Base-by-base conservation (phyloP, 2,329 filamentous ascomycete species). In the Fusarium euwallaceae region DNA sequence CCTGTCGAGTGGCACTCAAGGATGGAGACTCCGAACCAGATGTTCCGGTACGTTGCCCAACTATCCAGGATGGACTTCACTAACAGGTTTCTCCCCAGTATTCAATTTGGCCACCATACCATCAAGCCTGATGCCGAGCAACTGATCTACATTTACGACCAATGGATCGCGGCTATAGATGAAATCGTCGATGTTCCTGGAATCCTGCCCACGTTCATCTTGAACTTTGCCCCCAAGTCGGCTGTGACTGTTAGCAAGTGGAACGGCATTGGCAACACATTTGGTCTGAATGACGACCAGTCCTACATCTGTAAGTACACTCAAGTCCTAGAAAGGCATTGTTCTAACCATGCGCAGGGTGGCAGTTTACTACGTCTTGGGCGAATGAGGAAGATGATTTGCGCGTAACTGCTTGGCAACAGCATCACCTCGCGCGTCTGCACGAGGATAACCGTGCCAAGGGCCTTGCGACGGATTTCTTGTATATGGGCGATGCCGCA, bases 341-440 rank as follows among this genome's bases (percentile, higher is more conserved):
- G 14, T 48, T 48, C 43, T 48, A 9, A 48, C 22, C 1, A 60
- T 14, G 17, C 36, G 10, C 14, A 85, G 83, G 79, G 43, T 85
- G 81, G 81, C 83, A 85, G 76, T 70, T 84, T 22, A 79, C 80
- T 20, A 85, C 83, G 1, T 80, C 78, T 0, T 86, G 83, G 83
- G 79, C 66, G 14, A 72, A 80, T 11, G 79, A 77, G 0, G 73
- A 79, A 8, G 83, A 85, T 62, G 83, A 84, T 55, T 67, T 82
- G 6, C 79, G 83, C 0, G 75, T 86, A 22, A 77, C 80, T 3
- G 72, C 76, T 17, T 85, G 82, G 81, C 43, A 48, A 4, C 14
- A 48, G 69, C 79, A 1, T 79, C 75, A 11, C 67, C 64, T 78
- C 1, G 80, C 81, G 16, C 71, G 77, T 17, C 72, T 81, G 9